phyloP scores from a whole-genome alignment of 2,329 filamentous ascomycete species.

The Aureobasidium subglaciale region DNA sequence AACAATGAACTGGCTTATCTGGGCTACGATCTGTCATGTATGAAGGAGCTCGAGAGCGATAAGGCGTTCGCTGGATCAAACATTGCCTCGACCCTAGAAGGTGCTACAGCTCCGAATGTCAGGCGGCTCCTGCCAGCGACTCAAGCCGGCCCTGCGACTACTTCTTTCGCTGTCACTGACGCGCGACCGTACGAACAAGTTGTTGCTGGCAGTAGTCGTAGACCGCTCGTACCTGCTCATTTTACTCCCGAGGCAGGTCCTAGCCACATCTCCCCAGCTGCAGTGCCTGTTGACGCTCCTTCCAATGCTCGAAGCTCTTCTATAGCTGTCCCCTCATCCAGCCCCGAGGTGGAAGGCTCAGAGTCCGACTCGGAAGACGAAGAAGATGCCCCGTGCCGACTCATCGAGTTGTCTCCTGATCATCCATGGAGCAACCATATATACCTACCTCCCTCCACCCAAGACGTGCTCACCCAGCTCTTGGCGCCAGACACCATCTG shows the following conservation, averaged over 20 bases:
- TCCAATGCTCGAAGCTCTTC: background rate
- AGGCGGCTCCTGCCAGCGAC: background rate
- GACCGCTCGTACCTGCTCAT: slow-evolving; percentile 2
- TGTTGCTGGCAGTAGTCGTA: background rate
- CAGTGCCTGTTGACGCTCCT: background rate
- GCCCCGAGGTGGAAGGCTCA: background rate
- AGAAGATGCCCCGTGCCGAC: background rate
- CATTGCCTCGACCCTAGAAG: too few species aligned
- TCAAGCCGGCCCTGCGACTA: background rate
- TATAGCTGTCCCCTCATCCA: background rate
- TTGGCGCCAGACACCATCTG: background rate
- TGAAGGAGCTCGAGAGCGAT: background rate
- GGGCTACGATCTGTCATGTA: background rate
- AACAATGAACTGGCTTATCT: background rate
- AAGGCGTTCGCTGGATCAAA: too few species aligned
- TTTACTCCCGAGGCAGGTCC: background rate
- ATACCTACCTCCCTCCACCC: background rate
- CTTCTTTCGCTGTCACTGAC: too few species aligned
- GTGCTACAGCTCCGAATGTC: too few species aligned
- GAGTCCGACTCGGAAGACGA: background rate
- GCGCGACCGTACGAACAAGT: background rate
- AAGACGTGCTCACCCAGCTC: background rate
- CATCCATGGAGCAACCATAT: slow-evolving; percentile 11
- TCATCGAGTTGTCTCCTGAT: background rate
- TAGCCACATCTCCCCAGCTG: background rate